Evolutionary conservation across 2,329 filamentous ascomycete genomes (phyloP), one percentile per base, ranked within the genome.

Genomic region (Talaromyces sp.): DNA sequence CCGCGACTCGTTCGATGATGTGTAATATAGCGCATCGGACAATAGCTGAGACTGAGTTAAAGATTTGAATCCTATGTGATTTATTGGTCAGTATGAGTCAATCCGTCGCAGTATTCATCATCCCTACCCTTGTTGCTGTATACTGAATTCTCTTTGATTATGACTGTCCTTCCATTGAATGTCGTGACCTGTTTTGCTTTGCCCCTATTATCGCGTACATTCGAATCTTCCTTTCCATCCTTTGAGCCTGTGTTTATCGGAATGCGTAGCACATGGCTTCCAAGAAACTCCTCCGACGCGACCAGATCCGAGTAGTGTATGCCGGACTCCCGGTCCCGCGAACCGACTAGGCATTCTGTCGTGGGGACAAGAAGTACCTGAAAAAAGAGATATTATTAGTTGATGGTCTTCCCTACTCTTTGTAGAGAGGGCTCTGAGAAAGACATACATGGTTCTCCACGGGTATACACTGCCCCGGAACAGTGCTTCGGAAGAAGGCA

Each of bases 401-500:
- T 44, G 49, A 53, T 36, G 56, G 55, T 42, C 27, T 44, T 51
- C 51, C 55, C 56, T 54, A 57, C 56, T 53, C 49, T 44, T 35
- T 32, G 20, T 30, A 55, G 53, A 49, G 36, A n/a, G 32, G 3
- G 33, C 10, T 41, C 47, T 35, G 36, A 45, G 47, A 37, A 43
- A 33, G 22, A 61, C 67, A 64, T 79, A 86, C 85, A 80, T 97
- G 90, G 74, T 96, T 90, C 75, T 94, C 89, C 61, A 91, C 84
- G 50, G 94, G 92, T 59, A 87, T 85, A 81, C 94, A 97, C 86
- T 97, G 93, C 68, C 88, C 81, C 65, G 89, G 88, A 71, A 97
- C 84, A 74, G 90, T 86, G 84, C 91, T 97, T 81, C 91, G 91
- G 84, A 97, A 97, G 86, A 99, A 97, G 82, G 93, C 91, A 82